Percentiles rank a stretch among this genome's conserved stretches.
Conservation (phyloP, 2,329 filamentous ascomycete species). For the Aspergillus phoenicis region DNA sequence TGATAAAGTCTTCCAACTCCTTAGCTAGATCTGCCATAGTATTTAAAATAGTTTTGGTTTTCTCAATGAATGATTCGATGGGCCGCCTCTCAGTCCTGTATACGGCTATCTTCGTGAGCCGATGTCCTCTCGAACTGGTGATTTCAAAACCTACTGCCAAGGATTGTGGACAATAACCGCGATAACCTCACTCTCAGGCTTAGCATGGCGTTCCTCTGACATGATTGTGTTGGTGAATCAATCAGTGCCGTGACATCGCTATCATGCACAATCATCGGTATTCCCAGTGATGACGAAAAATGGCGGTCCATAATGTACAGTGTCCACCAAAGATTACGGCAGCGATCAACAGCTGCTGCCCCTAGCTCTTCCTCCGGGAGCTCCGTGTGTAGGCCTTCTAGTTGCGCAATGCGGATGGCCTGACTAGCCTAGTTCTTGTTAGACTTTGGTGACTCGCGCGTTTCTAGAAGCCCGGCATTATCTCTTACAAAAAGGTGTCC, state of each 20-base stretch:
- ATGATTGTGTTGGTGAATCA: constrained; percentile 26
- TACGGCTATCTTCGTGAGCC: constrained; percentile 30
- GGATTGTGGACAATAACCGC: constrained; percentile 38
- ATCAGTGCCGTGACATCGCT: constrained; percentile 42
- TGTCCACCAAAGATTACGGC: constrained; percentile 47
- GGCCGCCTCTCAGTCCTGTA: constrained; percentile 41
- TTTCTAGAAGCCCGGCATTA: neutral
- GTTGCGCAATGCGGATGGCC: constrained; percentile 46
- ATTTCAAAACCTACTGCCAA: constrained; percentile 33
- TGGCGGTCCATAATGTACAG: constrained; percentile 47
- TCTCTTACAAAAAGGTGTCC: constrained; percentile 35
- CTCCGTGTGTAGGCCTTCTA: constrained; percentile 46
- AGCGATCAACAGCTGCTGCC: constrained; percentile 31
- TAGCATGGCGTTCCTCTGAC: constrained; percentile 33
- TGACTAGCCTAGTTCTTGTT: constrained; percentile 37
- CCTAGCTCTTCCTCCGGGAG: constrained; percentile 43
- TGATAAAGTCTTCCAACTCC: constrained; percentile 43
- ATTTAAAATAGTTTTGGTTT: constrained; percentile 39
- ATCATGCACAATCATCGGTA: constrained; percentile 43
- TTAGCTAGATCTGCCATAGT: constrained; percentile 42
- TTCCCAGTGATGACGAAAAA: constrained; percentile 43
- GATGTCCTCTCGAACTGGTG: neutral
- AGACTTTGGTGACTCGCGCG: neutral
- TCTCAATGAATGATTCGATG: constrained; percentile 39
- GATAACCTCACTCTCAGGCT: constrained; percentile 43